A percentile compares a stretch with the other conserved stretches of the same genome.
Evolutionary conservation across 306 rosid species (phyloP).

Genomic region (Dryas drummondii): DNA sequence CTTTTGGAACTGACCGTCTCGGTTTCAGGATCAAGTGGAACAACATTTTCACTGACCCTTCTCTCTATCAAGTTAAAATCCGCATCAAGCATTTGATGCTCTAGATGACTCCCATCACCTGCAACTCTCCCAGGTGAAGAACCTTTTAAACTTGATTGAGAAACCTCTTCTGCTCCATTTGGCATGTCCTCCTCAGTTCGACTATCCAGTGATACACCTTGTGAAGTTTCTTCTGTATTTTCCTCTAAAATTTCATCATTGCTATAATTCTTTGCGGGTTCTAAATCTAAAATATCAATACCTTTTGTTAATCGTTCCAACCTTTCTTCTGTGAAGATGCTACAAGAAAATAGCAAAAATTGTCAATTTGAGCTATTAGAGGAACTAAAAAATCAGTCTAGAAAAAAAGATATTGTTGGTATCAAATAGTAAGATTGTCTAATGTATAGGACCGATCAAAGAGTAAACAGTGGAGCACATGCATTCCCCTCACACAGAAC

Average conservation of each 20-base stretch:
- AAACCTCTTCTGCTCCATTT: conserved; percentile 38
- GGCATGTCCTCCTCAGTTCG: conserved; percentile 37
- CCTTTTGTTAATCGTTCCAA: conserved; percentile 77
- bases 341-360: conserved; percentile 46
- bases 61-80: conserved; percentile 38
- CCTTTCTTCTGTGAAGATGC: conserved; percentile 97
- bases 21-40: conserved; percentile 45
- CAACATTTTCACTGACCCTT: conserved; percentile 28
- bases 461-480: neutral
- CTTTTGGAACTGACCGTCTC: conserved; percentile 35
- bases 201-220: conserved; percentile 36
- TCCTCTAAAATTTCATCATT: conserved; percentile 45
- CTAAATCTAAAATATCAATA: conserved; percentile 59
- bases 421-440: neutral
- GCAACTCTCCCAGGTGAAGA: conserved; percentile 30
- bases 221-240: conserved; percentile 43
- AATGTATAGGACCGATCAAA: neutral
- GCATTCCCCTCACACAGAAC: neutral
- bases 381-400: no score
- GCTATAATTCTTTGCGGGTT: conserved; percentile 38
- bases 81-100: conserved; percentile 41
- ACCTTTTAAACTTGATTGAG: conserved; percentile 35
- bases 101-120: conserved; percentile 32
- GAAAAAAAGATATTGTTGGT: neutral
- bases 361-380: conserved; percentile 12